Base-by-base conservation (phyloP, 1,139 yeast species). In the Geotrichum cucujoidarum region DNA sequence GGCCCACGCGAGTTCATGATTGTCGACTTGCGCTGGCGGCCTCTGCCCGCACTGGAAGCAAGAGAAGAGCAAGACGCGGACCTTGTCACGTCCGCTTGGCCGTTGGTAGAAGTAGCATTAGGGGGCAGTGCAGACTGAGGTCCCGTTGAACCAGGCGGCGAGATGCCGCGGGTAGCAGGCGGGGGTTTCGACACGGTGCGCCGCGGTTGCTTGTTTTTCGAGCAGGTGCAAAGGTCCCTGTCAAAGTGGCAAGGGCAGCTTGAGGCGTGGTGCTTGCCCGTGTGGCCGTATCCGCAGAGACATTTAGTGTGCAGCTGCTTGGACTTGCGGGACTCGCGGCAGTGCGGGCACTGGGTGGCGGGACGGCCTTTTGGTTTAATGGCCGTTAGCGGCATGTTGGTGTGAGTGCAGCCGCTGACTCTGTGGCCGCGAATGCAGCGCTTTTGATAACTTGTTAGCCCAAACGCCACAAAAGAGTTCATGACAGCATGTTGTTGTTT, bases 331-430 rank as follows among this genome's bases (percentile, higher is more conserved):
- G 81, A 79, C 50, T 84, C 92, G 53, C 92, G 80, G 63, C 97
- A 90, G 62, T 86, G 95, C 38, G 76, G 74, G 60, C 97, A 90
- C 63, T 89, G 96, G 2, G 95, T 82, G 0, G 95, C 81, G 0
- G 98, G 98, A 48, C 98, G 73, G 4, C 98, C 98, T 64, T 90
- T 92, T 11, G 95, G 96, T 64, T 90, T 90, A 64, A 92, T 89
- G 87, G 84, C 83, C 62, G 87, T 83, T 56, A 92, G 70, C 3
- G 95, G 95, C 62, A 85, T 88, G 59, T 90, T 95, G 1, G 92
- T 81, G 64, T 92, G 98, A 46, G 83, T 81, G 67, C 98, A 92
- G 4, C 95, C 80, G 2, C 96, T 85, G 38, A 90, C 97, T 50
- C 97, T 73, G 63, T 92, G 97, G 45, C 98, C 98, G 55, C 98